These are phyloP conservation scores for Fusarium tupiense DNA, from an alignment of 2,329 filamentous ascomycete genomes.

Conservation along the genomic window DNA sequence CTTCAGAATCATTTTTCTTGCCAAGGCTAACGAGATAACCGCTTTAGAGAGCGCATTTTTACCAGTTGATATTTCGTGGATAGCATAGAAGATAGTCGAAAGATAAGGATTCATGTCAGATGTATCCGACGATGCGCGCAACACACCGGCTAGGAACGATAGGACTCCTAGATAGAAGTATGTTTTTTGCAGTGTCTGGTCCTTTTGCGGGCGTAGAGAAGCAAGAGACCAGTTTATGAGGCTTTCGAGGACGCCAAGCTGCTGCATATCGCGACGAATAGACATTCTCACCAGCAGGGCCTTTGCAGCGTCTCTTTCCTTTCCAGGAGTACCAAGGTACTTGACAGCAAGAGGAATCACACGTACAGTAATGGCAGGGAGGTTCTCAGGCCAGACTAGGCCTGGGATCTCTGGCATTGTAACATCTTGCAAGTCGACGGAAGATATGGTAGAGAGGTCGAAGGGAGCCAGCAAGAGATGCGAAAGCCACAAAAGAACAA, in stretches of 20 bases:
- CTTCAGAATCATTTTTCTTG: slow-evolving; percentile 85
- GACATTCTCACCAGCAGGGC: slow-evolving; percentile 81
- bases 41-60: slow-evolving; percentile 59
- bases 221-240: slow-evolving; percentile 77
- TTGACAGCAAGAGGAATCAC: slow-evolving; percentile 76
- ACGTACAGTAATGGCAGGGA: slow-evolving; percentile 76
- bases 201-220: slow-evolving; percentile 60
- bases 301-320: slow-evolving; percentile 90
- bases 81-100: slow-evolving; percentile 70
- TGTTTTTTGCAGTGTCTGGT: slow-evolving; percentile 58
- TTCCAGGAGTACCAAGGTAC: slow-evolving; percentile 80
- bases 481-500: slow-evolving; percentile 87
- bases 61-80: slow-evolving; percentile 66
- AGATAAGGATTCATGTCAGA: slow-evolving; percentile 78
- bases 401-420: slow-evolving; percentile 55
- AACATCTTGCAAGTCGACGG: slow-evolving; percentile 60
- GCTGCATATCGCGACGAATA: slow-evolving; percentile 89
- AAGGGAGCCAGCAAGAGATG: slow-evolving; percentile 88
- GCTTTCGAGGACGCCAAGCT: slow-evolving; percentile 72
- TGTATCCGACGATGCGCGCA: slow-evolving; percentile 74
- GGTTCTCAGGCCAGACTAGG: slow-evolving; percentile 64
- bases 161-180: slow-evolving; percentile 84
- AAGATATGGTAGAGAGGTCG: slow-evolving; percentile 86
- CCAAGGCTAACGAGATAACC: slow-evolving; percentile 78
- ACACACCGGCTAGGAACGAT: slow-evolving; percentile 80